Conservation (phyloP, 257 asterid species). For the Solanum chaucha region DNA sequence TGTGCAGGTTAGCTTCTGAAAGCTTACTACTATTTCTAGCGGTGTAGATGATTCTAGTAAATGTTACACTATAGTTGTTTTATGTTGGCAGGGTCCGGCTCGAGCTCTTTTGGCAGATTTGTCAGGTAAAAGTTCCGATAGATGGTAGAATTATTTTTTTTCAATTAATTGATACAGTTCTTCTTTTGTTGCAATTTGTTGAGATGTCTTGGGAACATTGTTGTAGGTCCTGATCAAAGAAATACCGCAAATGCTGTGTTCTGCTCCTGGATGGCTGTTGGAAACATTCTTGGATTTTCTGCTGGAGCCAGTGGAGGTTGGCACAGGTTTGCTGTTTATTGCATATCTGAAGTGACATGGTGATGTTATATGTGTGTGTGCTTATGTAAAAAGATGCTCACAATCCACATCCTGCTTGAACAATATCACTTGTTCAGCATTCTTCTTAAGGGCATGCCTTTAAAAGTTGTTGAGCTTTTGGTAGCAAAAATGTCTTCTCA, state of each 20-base stretch:
- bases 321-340: constrained; percentile 59
- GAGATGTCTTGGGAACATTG: constrained; percentile 2
- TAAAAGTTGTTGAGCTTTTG: not conserved
- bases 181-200: not conserved
- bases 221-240: constrained; percentile 91
- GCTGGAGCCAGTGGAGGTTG: constrained; percentile 96
- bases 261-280: constrained; percentile 99
- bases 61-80: not conserved
- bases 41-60: not conserved
- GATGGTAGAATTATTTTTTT: not conserved
- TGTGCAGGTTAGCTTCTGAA: constrained; percentile 66
- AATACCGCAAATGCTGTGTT: constrained; percentile 91
- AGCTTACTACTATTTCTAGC: not conserved
- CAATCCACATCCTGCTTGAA: not conserved
- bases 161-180: not conserved
- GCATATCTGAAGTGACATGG: constrained; percentile 1
- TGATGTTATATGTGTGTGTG: not conserved
- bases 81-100: constrained; percentile 82
- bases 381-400: not conserved
- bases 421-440: not conserved
- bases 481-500: not conserved
- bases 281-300: constrained; percentile 96
- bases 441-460: not conserved
- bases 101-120: constrained; percentile 99
- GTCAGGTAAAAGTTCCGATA: constrained; percentile 42